phyloP scores from a whole-genome alignment of 1,284 basidiomycete genomes.

The Bothia castanella region DNA sequence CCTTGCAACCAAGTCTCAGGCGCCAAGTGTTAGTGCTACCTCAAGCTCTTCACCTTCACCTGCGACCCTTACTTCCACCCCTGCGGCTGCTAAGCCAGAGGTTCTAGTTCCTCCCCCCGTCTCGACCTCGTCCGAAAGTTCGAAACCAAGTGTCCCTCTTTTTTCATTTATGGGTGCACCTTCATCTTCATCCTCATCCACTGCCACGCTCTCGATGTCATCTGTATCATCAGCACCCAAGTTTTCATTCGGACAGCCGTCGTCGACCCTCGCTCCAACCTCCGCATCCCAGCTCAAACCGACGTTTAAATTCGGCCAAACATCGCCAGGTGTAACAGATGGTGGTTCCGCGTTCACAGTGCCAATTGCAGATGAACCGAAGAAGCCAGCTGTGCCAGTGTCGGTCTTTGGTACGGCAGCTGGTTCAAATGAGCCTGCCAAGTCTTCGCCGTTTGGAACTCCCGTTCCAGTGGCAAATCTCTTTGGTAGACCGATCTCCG shows the following conservation, averaged over 20 bases:
- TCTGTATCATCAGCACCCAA: slow-evolving; percentile 15
- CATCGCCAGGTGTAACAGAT: slow-evolving; percentile 11
- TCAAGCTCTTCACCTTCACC: slow-evolving; percentile 6
- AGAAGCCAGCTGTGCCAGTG: slow-evolving; percentile 16
- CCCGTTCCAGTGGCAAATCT: slow-evolving; percentile 2
- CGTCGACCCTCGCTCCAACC: slow-evolving; percentile 12
- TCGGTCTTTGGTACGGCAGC: slow-evolving; percentile 12
- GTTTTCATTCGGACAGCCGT: slow-evolving; percentile 28
- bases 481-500: slow-evolving; percentile 13
- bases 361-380: slow-evolving; percentile 12
- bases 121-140: slow-evolving; percentile 8
- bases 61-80: slow-evolving; percentile 29
- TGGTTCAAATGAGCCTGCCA: slow-evolving; percentile 17
- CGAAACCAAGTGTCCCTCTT: slow-evolving; percentile 16
- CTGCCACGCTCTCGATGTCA: slow-evolving; percentile 1
- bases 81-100: slow-evolving; percentile 13
- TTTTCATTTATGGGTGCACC: slow-evolving; percentile 24
- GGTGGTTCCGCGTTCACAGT: neutral
- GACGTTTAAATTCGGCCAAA: slow-evolving; percentile 23
- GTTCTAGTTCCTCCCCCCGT: slow-evolving; percentile 4
- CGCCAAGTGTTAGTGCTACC: slow-evolving; percentile 6
- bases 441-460: slow-evolving; percentile 16
- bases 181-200: slow-evolving; percentile 11
- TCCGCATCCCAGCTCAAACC: slow-evolving; percentile 20
- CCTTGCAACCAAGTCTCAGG: slow-evolving; percentile 11